Conservation (phyloP, 225 moss, liverwort and hornwort genomes). For the Sphagnum tenellum region DNA sequence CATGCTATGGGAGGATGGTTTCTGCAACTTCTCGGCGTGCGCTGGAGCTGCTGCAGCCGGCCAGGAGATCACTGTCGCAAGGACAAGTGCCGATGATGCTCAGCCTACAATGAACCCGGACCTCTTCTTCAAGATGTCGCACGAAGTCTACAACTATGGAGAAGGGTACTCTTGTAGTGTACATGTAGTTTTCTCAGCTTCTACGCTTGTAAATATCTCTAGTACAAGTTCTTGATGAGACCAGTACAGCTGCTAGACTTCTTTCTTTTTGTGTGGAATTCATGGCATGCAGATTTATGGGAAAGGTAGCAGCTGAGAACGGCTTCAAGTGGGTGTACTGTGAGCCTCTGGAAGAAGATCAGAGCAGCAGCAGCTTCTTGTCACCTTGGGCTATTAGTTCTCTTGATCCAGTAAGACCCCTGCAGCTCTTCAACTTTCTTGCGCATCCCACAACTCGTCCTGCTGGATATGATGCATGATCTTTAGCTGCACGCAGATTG, state of each 20-base stretch:
- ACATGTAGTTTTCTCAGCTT: too few species aligned
- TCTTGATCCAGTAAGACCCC: slow-evolving; percentile 58
- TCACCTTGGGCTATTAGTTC: slow-evolving; percentile 57
- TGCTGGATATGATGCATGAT: too few species aligned
- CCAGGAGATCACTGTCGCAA: slow-evolving; percentile 8
- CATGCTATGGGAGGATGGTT: slow-evolving; percentile 92
- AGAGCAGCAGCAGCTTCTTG: slow-evolving; percentile 23
- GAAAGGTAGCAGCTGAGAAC: slow-evolving; percentile 85
- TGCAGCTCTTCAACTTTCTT: background rate
- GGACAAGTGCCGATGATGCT: slow-evolving; percentile 27
- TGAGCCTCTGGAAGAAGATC: slow-evolving; percentile 62
- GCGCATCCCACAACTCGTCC: too few species aligned
- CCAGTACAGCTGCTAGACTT: too few species aligned
- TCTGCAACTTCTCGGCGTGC: slow-evolving; percentile 79
- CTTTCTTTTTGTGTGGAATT: too few species aligned
- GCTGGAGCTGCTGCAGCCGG: slow-evolving; percentile 17
- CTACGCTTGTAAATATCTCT: too few species aligned
- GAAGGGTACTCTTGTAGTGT: slow-evolving; percentile 49
- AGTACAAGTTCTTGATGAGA: background rate
- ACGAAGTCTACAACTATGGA: slow-evolving; percentile 93
- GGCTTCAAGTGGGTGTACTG: slow-evolving; percentile 89
- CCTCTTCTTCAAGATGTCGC: slow-evolving; percentile 95
- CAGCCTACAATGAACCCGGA: slow-evolving; percentile 57
- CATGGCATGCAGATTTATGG: slow-evolving; percentile 51
- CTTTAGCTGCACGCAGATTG: too few species aligned